phyloP scores from a whole-genome alignment of 2,329 filamentous ascomycete species.

The Aspergillus ochraceus region DNA sequence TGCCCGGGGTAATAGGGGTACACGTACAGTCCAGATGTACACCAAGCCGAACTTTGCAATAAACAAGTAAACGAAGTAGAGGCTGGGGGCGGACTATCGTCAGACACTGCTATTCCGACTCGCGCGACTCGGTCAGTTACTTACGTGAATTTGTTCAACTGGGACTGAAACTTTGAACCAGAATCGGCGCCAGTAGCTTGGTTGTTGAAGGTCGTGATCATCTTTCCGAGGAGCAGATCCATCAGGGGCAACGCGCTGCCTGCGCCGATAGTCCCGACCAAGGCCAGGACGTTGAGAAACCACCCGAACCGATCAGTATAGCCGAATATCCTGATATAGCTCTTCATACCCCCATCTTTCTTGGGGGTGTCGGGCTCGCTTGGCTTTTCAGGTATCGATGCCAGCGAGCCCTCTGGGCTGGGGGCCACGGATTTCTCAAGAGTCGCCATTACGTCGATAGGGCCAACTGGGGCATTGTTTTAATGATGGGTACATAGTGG shows the following conservation, averaged over 20 bases:
- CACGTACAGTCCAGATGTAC: conserved; percentile 4
- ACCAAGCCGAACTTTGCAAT: conserved; percentile 2
- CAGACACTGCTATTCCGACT: no score
- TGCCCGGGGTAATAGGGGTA: no score
- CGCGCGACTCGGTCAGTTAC: background rate
- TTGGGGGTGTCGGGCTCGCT: background rate
- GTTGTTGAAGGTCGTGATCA: conserved; percentile 4
- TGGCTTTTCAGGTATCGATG: background rate
- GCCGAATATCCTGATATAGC: background rate
- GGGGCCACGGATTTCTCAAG: background rate
- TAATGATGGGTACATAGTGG: background rate
- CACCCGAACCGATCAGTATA: conserved; percentile 3
- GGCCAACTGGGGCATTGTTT: no score
- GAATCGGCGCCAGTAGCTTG: background rate
- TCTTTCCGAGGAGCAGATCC: conserved; percentile 3
- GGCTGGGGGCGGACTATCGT: background rate
- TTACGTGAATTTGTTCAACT: conserved; percentile 3
- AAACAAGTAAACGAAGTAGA: conserved; percentile 7
- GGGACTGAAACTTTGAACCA: background rate
- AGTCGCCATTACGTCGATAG: background rate
- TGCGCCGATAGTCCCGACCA: conserved; percentile 4
- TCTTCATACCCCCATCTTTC: background rate
- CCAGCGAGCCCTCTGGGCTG: background rate
- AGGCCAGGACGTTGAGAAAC: conserved; percentile 3
- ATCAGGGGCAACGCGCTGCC: conserved; percentile 2